Conservation (phyloP, 176 grass and related monocot genomes). For the Bolboschoenus planiculmis region DNA sequence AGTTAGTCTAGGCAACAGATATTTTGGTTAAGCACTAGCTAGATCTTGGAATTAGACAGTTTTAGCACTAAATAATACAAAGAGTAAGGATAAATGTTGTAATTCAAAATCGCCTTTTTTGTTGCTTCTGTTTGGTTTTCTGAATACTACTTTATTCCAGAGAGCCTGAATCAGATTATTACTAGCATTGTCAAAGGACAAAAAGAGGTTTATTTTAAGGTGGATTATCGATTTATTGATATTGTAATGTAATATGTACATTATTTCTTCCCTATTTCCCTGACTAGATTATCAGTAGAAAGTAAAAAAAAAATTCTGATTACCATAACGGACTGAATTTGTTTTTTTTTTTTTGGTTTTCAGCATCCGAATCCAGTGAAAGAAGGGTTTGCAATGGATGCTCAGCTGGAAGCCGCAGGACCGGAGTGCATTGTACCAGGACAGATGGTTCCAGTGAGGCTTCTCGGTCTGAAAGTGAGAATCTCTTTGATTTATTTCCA, state of each 20-base stretch:
- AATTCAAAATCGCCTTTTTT: slow-evolving; percentile 19
- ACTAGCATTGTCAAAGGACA: not conserved
- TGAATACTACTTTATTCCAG: no score
- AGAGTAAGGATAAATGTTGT: not conserved
- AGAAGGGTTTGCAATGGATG: slow-evolving; percentile 85
- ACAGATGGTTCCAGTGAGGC: slow-evolving; percentile 60
- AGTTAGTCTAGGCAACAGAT: not conserved
- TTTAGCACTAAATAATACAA: not conserved
- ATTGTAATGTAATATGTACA: not conserved
- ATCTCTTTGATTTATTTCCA: not conserved
- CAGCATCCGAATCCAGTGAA: slow-evolving; percentile 90
- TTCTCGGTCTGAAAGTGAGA: slow-evolving; percentile 84
- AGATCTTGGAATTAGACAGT: not conserved
- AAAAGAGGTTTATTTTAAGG: not conserved
- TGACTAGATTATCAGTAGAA: not conserved
- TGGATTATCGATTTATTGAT: not conserved
- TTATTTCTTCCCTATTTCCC: not conserved
- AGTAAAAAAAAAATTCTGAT: not conserved
- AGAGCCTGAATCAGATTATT: not conserved
- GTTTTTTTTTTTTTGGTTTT: not conserved
- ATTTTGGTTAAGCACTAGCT: not conserved
- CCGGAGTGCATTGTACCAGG: slow-evolving; percentile 93
- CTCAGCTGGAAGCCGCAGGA: slow-evolving; percentile 74
- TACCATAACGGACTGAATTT: not conserved
- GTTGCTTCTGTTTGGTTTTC: not conserved